Evolutionary conservation across 805 yeast genomes (phyloP).

Genomic region (Kodamaea kaohsiungensis): DNA sequence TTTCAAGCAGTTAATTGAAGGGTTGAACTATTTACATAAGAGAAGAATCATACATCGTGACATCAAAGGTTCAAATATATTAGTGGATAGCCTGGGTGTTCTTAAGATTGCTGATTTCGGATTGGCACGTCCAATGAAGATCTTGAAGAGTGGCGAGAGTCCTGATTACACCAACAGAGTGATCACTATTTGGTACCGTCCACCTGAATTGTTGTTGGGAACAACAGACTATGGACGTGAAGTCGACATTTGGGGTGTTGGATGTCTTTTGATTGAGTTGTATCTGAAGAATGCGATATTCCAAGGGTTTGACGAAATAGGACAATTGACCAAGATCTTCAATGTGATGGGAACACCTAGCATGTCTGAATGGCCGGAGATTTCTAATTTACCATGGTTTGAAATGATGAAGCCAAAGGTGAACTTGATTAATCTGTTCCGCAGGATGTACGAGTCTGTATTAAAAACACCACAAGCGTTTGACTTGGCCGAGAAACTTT

Average conservation of each 20-base stretch:
- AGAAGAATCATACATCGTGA: slow-evolving; percentile 76
- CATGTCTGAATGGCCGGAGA: slow-evolving; percentile 69
- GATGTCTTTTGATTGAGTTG: slow-evolving; percentile 84
- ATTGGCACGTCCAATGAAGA: slow-evolving; percentile 73
- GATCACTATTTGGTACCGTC: slow-evolving; percentile 95
- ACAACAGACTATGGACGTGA: slow-evolving; percentile 87
- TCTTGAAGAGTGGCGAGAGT: slow-evolving; percentile 47
- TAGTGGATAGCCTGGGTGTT: slow-evolving; percentile 61
- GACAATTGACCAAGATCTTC: slow-evolving; percentile 76
- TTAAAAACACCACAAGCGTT: slow-evolving; percentile 43
- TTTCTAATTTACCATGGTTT: slow-evolving; percentile 88
- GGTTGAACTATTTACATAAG: slow-evolving; percentile 67
- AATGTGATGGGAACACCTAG: slow-evolving; percentile 87
- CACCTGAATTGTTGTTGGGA: slow-evolving; percentile 90
- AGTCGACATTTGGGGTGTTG: slow-evolving; percentile 97
- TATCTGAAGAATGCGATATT: slow-evolving; percentile 75
- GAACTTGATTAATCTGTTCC: slow-evolving; percentile 32
- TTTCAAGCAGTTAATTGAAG: slow-evolving; percentile 65
- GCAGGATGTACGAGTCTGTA: slow-evolving; percentile 25
- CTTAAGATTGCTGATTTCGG: slow-evolving; percentile 83
- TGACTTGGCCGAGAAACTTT: slow-evolving; percentile 62
- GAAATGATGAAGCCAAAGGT: slow-evolving; percentile 70
- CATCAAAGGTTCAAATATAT: slow-evolving; percentile 77
- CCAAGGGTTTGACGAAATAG: slow-evolving; percentile 86
- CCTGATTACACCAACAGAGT: slow-evolving; percentile 94